A percentile compares a stretch with the other conserved stretches of the same genome.
phyloP scores from a whole-genome alignment of 2,329 filamentous ascomycete genomes.

The Xylariomycetidae sp. region DNA sequence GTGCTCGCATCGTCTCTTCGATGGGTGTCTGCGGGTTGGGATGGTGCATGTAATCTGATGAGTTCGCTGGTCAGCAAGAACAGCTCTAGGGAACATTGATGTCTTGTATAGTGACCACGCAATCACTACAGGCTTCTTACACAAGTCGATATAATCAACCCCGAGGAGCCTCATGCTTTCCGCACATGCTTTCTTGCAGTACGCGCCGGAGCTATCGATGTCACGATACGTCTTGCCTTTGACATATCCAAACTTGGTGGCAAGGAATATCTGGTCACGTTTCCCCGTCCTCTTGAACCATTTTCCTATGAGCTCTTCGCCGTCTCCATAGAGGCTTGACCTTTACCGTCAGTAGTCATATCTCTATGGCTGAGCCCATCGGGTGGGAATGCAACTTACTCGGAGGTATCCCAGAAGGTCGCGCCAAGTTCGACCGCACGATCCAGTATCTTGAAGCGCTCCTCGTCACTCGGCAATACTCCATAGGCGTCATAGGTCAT shows the following conservation, averaged over 20 bases:
- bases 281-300: conserved; percentile 44
- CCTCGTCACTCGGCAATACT: conserved; percentile 26
- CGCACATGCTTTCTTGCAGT: conserved; percentile 35
- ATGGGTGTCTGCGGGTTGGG: conserved; percentile 37
- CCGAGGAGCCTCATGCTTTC: conserved; percentile 36
- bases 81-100: too few relatives aligned
- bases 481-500: conserved; percentile 13
- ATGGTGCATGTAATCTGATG: conserved; percentile 37
- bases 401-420: conserved; percentile 39
- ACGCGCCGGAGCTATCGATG: conserved; percentile 33
- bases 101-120: too few relatives aligned
- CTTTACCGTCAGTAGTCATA: too few relatives aligned
- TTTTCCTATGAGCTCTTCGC: conserved; percentile 41
- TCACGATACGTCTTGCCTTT: conserved; percentile 13
- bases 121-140: too few relatives aligned
- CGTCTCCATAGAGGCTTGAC: conserved; percentile 37
- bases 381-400: conserved; percentile 14
- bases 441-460: conserved; percentile 40
- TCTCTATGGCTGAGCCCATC: too few relatives aligned
- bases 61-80: too few relatives aligned
- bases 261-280: conserved; percentile 45
- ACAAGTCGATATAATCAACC: conserved; percentile 41
- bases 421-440: conserved; percentile 37
- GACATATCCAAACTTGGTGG: conserved; percentile 44
- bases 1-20: conserved; percentile 41